Evolutionary conservation across 495 filamentous ascomycete species (phyloP).

Genomic region (Evernia prunastri): DNA sequence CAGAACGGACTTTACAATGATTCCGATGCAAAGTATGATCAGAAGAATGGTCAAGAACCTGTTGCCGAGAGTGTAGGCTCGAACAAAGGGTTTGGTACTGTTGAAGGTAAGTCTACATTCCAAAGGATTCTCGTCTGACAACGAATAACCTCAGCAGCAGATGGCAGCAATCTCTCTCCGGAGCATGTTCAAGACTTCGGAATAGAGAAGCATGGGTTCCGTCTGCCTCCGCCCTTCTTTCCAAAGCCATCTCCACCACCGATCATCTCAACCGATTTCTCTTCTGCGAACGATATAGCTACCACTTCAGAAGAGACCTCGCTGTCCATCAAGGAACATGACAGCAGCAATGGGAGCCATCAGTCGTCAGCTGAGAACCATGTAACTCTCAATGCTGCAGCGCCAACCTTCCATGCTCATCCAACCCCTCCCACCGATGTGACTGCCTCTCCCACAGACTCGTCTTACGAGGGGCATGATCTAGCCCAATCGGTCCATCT

Average conservation of each 20-base stretch:
- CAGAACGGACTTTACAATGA: not conserved
- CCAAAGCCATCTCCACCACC: constrained; percentile 6
- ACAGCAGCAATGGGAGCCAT: not conserved
- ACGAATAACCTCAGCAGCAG: not conserved
- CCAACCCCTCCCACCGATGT: constrained; percentile 14
- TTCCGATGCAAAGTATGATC: not conserved
- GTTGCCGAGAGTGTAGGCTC: not conserved
- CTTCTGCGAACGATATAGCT: not conserved
- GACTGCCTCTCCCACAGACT: constrained; percentile 9
- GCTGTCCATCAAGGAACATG: not conserved
- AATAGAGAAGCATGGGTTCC: constrained; percentile 15
- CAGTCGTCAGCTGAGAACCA: not conserved
- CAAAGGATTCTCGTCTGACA: constrained; percentile 1
- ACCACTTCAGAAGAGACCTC: constrained; percentile 1
- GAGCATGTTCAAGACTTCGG: constrained; percentile 9
- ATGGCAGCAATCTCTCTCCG: not conserved
- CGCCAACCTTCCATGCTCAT: constrained; percentile 13
- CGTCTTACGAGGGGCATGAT: constrained; percentile 3
- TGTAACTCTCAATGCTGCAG: constrained; percentile 13
- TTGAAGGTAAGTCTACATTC: constrained; percentile 9
- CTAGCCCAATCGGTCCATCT: not conserved
- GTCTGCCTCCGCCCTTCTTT: constrained; percentile 15
- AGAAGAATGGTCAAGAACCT: not conserved
- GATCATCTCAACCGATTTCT: constrained; percentile 6
- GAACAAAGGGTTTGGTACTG: not conserved